A percentile compares a stretch with the other conserved stretches of the same genome.
Evolutionary conservation across 176 grass and related monocot genomes (phyloP).

Genomic region (Eleusine indica): DNA sequence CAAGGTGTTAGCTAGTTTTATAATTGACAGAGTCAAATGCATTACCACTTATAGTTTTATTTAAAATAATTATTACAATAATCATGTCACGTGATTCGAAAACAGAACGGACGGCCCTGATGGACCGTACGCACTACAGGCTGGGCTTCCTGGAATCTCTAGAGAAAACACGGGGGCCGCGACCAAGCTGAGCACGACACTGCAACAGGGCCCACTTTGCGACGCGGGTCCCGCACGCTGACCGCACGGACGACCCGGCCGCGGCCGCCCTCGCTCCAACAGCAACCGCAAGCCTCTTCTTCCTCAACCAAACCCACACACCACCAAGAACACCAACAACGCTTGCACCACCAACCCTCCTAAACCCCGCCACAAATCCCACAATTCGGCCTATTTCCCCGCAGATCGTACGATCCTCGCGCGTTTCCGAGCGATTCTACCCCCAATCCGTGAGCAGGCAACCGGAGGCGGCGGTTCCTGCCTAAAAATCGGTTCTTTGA

Average conservation of each 20-base stretch:
- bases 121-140: background rate
- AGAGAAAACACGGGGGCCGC: background rate
- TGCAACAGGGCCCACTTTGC: background rate
- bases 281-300: background rate
- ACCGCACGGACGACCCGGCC: background rate
- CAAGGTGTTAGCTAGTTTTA: no score
- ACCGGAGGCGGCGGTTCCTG: background rate
- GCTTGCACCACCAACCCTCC: background rate
- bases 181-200: background rate
- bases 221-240: background rate
- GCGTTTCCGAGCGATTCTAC: background rate
- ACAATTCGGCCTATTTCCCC: background rate
- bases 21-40: no score
- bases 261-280: background rate
- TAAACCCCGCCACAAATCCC: constrained; percentile 1
- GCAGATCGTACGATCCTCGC: constrained; percentile 8
- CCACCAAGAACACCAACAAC: background rate
- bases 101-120: background rate
- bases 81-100: background rate
- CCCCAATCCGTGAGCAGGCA: no score
- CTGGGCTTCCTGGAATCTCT: background rate
- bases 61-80: no score
- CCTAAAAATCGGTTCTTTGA: background rate
- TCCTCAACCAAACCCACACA: constrained; percentile 24
- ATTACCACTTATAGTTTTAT: no score